Percentiles rank a stretch among this genome's conserved stretches.
Evolutionary conservation across 495 filamentous ascomycete species (phyloP).

Genomic region (Hypoxylon cercidicola): DNA sequence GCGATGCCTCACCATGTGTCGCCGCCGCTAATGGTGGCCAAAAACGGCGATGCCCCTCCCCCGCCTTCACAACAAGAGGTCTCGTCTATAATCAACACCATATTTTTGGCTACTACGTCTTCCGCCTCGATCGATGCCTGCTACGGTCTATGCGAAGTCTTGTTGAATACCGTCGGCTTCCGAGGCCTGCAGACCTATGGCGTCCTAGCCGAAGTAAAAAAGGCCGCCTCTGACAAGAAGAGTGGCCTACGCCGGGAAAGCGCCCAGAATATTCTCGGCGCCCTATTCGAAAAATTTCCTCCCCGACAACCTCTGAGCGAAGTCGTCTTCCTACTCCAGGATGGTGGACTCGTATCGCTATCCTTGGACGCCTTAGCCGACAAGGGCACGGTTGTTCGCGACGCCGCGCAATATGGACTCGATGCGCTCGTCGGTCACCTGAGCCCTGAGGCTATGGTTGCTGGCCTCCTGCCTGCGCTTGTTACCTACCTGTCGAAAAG

Average conservation of each 20-base stretch:
- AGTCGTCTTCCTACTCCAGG: conserved; percentile 79
- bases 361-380: conserved; percentile 90
- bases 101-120: conserved; percentile 85
- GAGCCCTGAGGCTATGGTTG: conserved; percentile 81
- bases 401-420: conserved; percentile 92
- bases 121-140: conserved; percentile 86
- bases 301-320: conserved; percentile 81
- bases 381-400: conserved; percentile 87
- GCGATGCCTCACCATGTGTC: conserved; percentile 50
- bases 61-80: conserved; percentile 79
- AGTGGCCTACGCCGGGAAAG: conserved; percentile 85
- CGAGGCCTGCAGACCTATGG: conserved; percentile 79
- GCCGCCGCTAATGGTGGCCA: conserved; percentile 54
- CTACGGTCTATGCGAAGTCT: conserved; percentile 81
- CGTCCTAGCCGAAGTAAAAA: conserved; percentile 76
- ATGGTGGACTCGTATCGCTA: conserved; percentile 74
- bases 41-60: conserved; percentile 52
- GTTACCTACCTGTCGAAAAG: conserved; percentile 78
- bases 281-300: conserved; percentile 90
- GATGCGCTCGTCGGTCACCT: conserved; percentile 86
- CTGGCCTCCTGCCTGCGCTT: conserved; percentile 79
- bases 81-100: conserved; percentile 72
- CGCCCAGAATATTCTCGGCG: conserved; percentile 93
- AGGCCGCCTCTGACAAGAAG: conserved; percentile 95
- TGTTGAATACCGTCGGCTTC: conserved; percentile 81